Conservation (phyloP, 1,139 yeast genomes). For the Suhomyces yuchorum region DNA sequence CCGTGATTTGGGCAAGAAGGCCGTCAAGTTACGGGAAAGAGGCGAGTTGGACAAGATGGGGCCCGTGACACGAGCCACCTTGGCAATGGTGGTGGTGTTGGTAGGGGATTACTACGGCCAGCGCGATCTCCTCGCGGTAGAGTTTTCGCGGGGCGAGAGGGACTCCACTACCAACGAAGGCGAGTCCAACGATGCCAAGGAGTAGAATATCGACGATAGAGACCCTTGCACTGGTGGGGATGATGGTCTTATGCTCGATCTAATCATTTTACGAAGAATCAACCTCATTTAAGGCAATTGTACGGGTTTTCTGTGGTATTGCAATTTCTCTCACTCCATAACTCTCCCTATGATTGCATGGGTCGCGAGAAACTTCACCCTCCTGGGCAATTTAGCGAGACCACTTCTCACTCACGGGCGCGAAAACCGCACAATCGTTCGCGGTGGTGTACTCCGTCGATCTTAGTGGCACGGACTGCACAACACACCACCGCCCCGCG, state of each 20-base stretch:
- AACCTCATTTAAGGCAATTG: too few relatives aligned
- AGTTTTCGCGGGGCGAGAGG: not conserved
- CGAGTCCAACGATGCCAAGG: too few relatives aligned
- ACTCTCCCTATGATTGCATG: too few relatives aligned
- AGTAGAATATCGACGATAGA: too few relatives aligned
- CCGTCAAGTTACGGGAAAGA: slow-evolving; percentile 28
- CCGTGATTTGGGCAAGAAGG: slow-evolving; percentile 45
- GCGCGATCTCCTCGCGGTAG: slow-evolving; percentile 28
- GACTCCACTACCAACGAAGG: not conserved
- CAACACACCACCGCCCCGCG: slow-evolving; percentile 6
- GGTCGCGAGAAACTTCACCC: too few relatives aligned
- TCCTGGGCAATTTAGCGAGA: too few relatives aligned
- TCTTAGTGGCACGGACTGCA: not conserved
- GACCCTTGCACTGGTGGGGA: too few relatives aligned
- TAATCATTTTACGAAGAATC: too few relatives aligned
- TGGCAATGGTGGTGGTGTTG: slow-evolving; percentile 35
- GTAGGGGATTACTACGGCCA: slow-evolving; percentile 43
- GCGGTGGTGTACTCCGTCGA: not conserved
- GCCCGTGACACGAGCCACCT: slow-evolving; percentile 26
- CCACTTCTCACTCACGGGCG: too few relatives aligned
- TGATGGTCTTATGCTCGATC: too few relatives aligned
- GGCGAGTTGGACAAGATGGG: slow-evolving; percentile 11
- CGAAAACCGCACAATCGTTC: not conserved
- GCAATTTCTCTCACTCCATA: too few relatives aligned
- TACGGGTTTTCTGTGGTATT: too few relatives aligned